Percentiles rank a stretch among this genome's conserved stretches.
phyloP scores from a whole-genome alignment of 768 basidiomycete species.

The Mycena latifolia region DNA sequence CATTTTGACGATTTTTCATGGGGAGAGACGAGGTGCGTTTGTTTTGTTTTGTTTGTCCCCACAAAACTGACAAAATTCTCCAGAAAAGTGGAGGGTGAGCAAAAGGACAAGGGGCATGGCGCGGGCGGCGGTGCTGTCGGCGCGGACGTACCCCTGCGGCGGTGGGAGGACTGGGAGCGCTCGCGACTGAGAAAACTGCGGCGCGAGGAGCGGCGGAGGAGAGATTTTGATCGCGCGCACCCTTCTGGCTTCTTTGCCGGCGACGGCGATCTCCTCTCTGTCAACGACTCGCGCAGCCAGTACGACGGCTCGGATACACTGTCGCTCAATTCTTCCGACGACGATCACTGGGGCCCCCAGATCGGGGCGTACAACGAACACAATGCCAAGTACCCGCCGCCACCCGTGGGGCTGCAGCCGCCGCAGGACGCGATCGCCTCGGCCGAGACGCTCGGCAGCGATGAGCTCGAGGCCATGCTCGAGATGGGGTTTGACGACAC shows the following conservation, averaged over 20 bases:
- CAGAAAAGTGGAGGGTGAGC: constrained; percentile 96
- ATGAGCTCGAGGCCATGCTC: constrained; percentile 93
- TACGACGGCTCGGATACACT: constrained; percentile 86
- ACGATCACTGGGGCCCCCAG: constrained; percentile 96
- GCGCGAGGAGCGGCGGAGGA: constrained; percentile 85
- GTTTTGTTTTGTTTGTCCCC: background rate
- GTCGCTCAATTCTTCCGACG: constrained; percentile 89
- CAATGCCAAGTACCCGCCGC: constrained; percentile 81
- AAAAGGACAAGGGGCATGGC: constrained; percentile 73
- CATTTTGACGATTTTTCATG: constrained; percentile 99
- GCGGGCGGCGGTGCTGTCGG: constrained; percentile 66
- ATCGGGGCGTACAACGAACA: constrained; percentile 97
- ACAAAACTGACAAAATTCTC: constrained; percentile 36
- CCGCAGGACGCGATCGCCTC: constrained; percentile 53
- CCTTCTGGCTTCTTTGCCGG: constrained; percentile 74
- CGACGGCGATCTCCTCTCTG: constrained; percentile 74
- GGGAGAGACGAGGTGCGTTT: constrained; percentile 93
- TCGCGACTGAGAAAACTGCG: constrained; percentile 91
- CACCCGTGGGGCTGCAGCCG: constrained; percentile 78
- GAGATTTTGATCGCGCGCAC: constrained; percentile 85
- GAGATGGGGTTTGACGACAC: constrained; percentile 90
- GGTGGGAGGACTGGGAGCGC: constrained; percentile 99
- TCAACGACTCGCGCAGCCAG: constrained; percentile 69
- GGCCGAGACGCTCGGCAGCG: constrained; percentile 68
- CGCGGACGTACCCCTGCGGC: constrained; percentile 86